Base-by-base conservation (phyloP, 306 rosid species). In the Lupinus albus region DNA sequence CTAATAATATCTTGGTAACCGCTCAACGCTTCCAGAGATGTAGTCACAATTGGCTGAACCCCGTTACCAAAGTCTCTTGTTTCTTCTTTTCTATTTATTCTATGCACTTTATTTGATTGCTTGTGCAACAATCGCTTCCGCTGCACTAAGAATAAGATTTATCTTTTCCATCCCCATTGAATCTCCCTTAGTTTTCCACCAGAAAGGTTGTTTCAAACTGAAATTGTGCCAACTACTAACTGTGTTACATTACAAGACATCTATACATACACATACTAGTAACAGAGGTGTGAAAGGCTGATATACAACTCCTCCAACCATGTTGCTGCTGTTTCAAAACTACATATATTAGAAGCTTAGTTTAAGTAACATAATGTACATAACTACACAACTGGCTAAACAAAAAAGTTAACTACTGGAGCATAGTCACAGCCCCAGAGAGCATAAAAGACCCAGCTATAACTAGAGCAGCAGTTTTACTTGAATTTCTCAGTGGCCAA, bases 311-410 rank as follows among this genome's bases (percentile, higher is more conserved):
- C 38, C 16, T 55, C 62, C 68, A 57, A 33, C 8, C 44, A 1
- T 7, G 17, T 50, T 71, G 17, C 62, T 71, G 73, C 71, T 60
- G 54, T 47, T 76, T 61, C 64, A 66, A 76, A 58, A 72, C 75
- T 30, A 55, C 47, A 67, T 30, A 55, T 17, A 5, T 9, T 61
- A 21, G 16, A 64, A 68, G 77, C 65, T 35, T 50, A 33, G 67
- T 44, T 66, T 11, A 11, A 51, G 63, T 13, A 42, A 6, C 64
- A 7, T 46, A 3, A n/a, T n/a, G n/a, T n/a, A 2, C 17, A 46
- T 15, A 68, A 7, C 4, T 41, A 30, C 28, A 39, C 54, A 68
- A 14, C 50, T 38, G 18, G 64, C 62, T 44, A 32, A 44, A 47
- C 1, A 10, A 32, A 42, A 67, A 64, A 20, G 4, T 21, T 18